phyloP scores from a whole-genome alignment of 2,329 filamentous ascomycete species.

The Trichothecium sympodiale region DNA sequence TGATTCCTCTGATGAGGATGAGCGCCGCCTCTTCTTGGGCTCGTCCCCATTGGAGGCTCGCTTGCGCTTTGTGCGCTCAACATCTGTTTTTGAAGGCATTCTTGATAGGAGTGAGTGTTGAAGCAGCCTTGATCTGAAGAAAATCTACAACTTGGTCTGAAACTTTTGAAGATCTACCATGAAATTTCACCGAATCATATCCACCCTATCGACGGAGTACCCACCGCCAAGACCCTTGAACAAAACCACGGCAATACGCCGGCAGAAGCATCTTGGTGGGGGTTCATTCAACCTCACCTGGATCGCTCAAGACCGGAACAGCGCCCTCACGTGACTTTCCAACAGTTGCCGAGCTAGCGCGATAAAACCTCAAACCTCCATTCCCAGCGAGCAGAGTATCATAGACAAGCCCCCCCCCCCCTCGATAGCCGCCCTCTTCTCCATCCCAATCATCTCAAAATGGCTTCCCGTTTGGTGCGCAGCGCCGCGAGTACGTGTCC shows the following conservation, averaged over 20 bases:
- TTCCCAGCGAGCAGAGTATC: slow-evolving; percentile 28
- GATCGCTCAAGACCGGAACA: slow-evolving; percentile 2
- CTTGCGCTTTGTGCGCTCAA: slow-evolving; percentile 40
- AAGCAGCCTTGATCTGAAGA: too few relatives aligned
- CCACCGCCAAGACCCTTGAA: too few relatives aligned
- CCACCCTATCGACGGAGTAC: too few relatives aligned
- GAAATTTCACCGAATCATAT: slow-evolving; percentile 4
- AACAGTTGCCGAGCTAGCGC: slow-evolving; percentile 28
- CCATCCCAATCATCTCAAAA: slow-evolving; percentile 58
- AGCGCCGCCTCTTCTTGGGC: slow-evolving; percentile 39
- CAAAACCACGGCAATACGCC: too few relatives aligned
- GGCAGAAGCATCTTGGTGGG: too few relatives aligned
- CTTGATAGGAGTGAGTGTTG: too few relatives aligned
- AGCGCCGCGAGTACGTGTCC: slow-evolving; percentile 76
- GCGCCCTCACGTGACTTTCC: slow-evolving; percentile 22
- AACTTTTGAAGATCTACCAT: not conserved
- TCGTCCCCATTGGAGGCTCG: slow-evolving; percentile 29
- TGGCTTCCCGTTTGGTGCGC: slow-evolving; percentile 96
- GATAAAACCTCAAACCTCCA: slow-evolving; percentile 40
- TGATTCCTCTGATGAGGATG: slow-evolving; percentile 33
- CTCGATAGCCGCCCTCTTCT: slow-evolving; percentile 25
- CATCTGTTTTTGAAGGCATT: not conserved
- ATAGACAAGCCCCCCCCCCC: slow-evolving; percentile 25
- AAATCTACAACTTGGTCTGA: too few relatives aligned
- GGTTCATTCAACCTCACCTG: too few relatives aligned